Percentiles rank a stretch among this genome's conserved stretches.
Conservation (phyloP, 805 yeast genomes). For the Wickerhamomyces sydowiorum region DNA sequence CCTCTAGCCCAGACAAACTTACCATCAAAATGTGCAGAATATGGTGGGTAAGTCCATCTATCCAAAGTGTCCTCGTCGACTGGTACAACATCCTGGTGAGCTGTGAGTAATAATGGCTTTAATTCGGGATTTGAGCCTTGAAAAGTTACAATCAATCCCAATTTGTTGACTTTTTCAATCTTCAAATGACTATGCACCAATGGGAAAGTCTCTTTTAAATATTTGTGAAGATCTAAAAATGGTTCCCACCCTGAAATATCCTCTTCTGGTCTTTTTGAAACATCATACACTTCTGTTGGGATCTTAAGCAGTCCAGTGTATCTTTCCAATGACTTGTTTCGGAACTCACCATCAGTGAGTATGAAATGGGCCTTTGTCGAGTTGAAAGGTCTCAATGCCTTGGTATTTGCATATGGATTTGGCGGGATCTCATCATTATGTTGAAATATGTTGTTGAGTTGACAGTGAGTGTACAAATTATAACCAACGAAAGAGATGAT, state of each 20-base stretch:
- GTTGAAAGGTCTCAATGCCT: slow-evolving; percentile 20
- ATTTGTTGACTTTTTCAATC: slow-evolving; percentile 51
- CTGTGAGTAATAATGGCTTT: slow-evolving; percentile 65
- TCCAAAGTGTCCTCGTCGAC: slow-evolving; percentile 51
- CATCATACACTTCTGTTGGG: slow-evolving; percentile 61
- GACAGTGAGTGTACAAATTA: neutral
- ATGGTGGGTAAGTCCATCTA: slow-evolving; percentile 67
- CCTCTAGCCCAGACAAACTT: slow-evolving; percentile 68
- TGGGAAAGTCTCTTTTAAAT: slow-evolving; percentile 54
- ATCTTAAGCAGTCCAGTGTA: slow-evolving; percentile 56
- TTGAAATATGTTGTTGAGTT: neutral
- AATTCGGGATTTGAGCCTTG: slow-evolving; percentile 44
- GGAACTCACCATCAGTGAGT: slow-evolving; percentile 29
- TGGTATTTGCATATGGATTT: slow-evolving; percentile 13
- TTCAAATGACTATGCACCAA: slow-evolving; percentile 39
- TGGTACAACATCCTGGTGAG: slow-evolving; percentile 85
- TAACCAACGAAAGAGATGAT: neutral
- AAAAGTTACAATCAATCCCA: slow-evolving; percentile 64
- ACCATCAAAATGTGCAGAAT: slow-evolving; percentile 62
- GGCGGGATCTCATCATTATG: neutral
- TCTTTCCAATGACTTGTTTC: slow-evolving; percentile 35
- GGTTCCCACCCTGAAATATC: slow-evolving; percentile 30
- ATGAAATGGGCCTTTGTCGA: slow-evolving; percentile 18
- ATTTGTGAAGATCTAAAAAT: slow-evolving; percentile 40
- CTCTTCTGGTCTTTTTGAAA: slow-evolving; percentile 27